phyloP scores from a whole-genome alignment of 75 land plant species.

The Selaginella moellendorffii region DNA sequence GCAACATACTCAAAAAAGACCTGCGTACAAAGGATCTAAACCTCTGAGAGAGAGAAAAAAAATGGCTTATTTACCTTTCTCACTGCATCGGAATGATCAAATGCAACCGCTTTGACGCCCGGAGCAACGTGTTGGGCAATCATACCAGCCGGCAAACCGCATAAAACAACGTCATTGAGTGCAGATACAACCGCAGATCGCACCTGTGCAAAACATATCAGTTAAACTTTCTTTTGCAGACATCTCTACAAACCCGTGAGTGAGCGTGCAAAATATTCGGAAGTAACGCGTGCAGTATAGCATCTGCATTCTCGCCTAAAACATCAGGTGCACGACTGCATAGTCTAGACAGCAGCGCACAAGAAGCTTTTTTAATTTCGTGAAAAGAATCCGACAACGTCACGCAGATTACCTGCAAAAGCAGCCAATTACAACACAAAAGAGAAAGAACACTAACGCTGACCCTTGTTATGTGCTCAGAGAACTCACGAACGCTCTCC shows the following conservation, averaged over 20 bases:
- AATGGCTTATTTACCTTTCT: constrained; percentile 16
- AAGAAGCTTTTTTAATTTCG: constrained; percentile 21
- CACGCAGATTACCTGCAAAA: constrained; percentile 13
- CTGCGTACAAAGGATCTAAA: constrained; percentile 14
- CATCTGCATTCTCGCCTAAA: constrained; percentile 12
- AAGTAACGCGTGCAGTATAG: constrained; percentile 17
- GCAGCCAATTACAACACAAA: neutral
- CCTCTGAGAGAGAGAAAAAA: neutral
- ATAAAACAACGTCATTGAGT: constrained; percentile 20
- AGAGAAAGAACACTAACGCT: neutral
- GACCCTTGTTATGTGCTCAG: constrained; percentile 12
- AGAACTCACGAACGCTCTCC: constrained; percentile 4
- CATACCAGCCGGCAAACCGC: constrained; percentile 12
- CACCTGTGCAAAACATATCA: constrained; percentile 10
- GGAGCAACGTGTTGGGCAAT: constrained; percentile 15
- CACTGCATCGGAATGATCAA: constrained; percentile 19
- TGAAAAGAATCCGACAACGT: constrained; percentile 22
- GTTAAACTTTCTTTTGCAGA: constrained; percentile 3
- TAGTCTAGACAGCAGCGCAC: constrained; percentile 8
- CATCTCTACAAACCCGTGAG: constrained; percentile 18
- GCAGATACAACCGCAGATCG: constrained; percentile 24
- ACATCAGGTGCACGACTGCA: constrained; percentile 11
- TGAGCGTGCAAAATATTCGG: constrained; percentile 23
- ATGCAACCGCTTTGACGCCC: constrained; percentile 15
- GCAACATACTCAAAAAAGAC: constrained; percentile 20